phyloP scores from a whole-genome alignment of 495 filamentous ascomycete species.

The Neurospora sp. region DNA sequence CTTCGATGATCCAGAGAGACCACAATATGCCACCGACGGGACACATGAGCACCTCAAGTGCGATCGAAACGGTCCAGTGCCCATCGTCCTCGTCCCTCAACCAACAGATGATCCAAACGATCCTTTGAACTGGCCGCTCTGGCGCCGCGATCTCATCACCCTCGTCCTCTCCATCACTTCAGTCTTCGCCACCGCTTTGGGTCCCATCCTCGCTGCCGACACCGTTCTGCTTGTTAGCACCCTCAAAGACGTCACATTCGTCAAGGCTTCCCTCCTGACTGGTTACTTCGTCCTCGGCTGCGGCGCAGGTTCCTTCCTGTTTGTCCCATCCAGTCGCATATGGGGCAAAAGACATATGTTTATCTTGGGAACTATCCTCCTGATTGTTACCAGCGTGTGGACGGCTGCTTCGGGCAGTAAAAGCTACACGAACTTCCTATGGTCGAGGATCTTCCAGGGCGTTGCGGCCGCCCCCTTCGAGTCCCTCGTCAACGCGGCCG shows the following conservation, averaged over 20 bases:
- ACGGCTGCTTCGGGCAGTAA: conserved; percentile 52
- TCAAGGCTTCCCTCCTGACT: conserved; percentile 67
- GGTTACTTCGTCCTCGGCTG: conserved; percentile 82
- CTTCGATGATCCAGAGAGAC: conserved; percentile 43
- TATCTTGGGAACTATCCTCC: conserved; percentile 63
- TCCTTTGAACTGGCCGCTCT: conserved; percentile 78
- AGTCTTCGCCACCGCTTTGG: conserved; percentile 70
- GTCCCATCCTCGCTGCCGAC: conserved; percentile 79
- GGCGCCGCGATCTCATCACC: conserved; percentile 75
- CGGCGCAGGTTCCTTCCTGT: conserved; percentile 67
- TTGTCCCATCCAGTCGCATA: conserved; percentile 78
- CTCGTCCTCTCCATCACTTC: conserved; percentile 66
- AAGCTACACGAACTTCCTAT: conserved; percentile 61
- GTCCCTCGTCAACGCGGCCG: conserved; percentile 63
- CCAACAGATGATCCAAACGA: conserved; percentile 76
- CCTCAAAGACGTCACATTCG: conserved; percentile 46
- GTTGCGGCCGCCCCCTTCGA: conserved; percentile 69
- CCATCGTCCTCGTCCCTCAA: conserved; percentile 70
- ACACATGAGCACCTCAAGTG: conserved; percentile 49
- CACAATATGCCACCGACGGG: conserved; percentile 29
- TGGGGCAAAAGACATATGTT: conserved; percentile 91
- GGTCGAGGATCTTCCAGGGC: conserved; percentile 66
- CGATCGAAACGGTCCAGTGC: conserved; percentile 53
- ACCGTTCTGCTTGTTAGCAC: conserved; percentile 58
- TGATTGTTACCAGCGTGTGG: conserved; percentile 67